Evolutionary conservation across 495 filamentous ascomycete species (phyloP).

Genomic region (Cercophora scortea): DNA sequence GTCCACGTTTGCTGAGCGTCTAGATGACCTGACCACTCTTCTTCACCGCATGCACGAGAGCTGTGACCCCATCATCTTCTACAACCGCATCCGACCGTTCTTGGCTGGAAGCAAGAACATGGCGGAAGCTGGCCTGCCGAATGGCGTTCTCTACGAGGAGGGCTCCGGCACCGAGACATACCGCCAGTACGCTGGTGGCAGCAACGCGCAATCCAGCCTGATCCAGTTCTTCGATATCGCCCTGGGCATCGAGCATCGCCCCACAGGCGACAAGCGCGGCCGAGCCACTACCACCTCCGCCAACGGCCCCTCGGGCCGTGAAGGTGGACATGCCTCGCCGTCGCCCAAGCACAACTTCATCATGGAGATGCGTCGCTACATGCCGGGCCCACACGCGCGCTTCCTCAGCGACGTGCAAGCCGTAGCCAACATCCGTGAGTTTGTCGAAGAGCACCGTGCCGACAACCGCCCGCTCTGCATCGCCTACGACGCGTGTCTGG

Average conservation of each 20-base stretch:
- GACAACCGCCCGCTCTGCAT: slow-evolving; percentile 56
- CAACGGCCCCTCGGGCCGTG: slow-evolving; percentile 38
- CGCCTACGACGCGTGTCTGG: slow-evolving; percentile 85
- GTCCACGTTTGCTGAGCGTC: slow-evolving; percentile 67
- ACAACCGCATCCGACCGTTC: slow-evolving; percentile 87
- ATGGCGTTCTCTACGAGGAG: slow-evolving; percentile 83
- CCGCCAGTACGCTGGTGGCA: slow-evolving; percentile 83
- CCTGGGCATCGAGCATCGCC: slow-evolving; percentile 84
- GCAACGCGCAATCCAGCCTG: slow-evolving; percentile 92
- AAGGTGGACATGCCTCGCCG: slow-evolving; percentile 37
- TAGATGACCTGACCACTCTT: slow-evolving; percentile 72
- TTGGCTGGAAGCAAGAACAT: slow-evolving; percentile 97
- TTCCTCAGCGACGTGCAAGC: slow-evolving; percentile 74
- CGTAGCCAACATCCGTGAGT: slow-evolving; percentile 84
- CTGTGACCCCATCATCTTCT: slow-evolving; percentile 92
- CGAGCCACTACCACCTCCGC: slow-evolving; percentile 14
- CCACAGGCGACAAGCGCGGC: slow-evolving; percentile 62
- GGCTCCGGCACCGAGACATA: slow-evolving; percentile 62
- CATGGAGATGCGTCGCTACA: slow-evolving; percentile 91
- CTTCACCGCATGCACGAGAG: slow-evolving; percentile 85
- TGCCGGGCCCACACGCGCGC: slow-evolving; percentile 85
- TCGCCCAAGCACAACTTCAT: slow-evolving; percentile 80
- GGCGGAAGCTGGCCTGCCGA: slow-evolving; percentile 81
- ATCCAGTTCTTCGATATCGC: slow-evolving; percentile 96
- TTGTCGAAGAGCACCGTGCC: slow-evolving; percentile 56